Evolutionary conservation across 306 rosid genomes (phyloP).

Genomic region (Pyrus pyrifolia): DNA sequence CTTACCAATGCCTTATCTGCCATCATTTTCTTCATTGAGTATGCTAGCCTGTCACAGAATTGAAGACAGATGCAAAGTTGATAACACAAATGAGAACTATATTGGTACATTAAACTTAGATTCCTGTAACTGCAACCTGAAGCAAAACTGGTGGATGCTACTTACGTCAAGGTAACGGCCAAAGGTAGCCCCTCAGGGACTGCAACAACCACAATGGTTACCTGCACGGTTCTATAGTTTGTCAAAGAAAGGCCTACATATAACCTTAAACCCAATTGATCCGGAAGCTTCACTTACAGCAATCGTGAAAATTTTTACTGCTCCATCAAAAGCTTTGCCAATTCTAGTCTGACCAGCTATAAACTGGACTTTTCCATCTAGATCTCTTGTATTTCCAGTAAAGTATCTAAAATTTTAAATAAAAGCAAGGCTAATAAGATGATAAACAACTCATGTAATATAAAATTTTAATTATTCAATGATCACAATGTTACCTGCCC

Average conservation of each 20-base stretch:
- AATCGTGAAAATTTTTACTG: constrained; percentile 75
- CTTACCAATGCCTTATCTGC: constrained; percentile 90
- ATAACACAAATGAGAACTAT: constrained; percentile 14
- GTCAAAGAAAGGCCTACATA: constrained; percentile 7
- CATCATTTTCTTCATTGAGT: constrained; percentile 99
- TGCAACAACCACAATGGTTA: constrained; percentile 97
- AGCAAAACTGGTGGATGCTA: constrained; percentile 9
- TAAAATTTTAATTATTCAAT: neutral
- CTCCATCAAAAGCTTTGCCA: constrained; percentile 50
- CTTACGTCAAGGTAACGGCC: constrained; percentile 98
- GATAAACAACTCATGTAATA: neutral
- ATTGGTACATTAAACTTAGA: neutral
- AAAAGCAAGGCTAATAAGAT: constrained; percentile 18
- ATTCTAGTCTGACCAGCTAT: constrained; percentile 44
- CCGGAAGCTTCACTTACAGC: constrained; percentile 63
- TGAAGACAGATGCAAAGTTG: constrained; percentile 13
- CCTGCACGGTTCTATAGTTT: constrained; percentile 54
- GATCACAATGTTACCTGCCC: constrained; percentile 52
- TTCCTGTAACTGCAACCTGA: constrained; percentile 4
- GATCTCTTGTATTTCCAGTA: constrained; percentile 50
- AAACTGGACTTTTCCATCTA: constrained; percentile 43
- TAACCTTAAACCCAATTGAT: neutral
- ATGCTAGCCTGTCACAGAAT: constrained; percentile 62
- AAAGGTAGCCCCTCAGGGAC: constrained; percentile 98
- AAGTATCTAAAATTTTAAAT: constrained; percentile 59